Conservation (phyloP, 352 stramenopile genomes). For the Plasmopara halstedii region DNA sequence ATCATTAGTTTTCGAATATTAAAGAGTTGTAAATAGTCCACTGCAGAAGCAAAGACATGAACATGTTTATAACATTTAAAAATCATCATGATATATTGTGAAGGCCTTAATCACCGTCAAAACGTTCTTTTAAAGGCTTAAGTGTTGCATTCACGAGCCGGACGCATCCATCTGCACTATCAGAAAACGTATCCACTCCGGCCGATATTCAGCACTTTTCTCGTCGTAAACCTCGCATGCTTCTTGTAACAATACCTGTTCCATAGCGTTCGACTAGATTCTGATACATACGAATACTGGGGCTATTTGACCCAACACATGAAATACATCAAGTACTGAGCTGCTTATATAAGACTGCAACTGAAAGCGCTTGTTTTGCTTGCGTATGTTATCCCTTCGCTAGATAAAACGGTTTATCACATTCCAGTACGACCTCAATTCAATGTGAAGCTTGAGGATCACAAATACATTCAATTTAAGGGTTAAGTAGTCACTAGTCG, state of each 20-base stretch:
- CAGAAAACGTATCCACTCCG: constrained; percentile 52
- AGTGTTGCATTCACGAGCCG: constrained; percentile 59
- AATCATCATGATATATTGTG: neutral
- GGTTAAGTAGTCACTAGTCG: too few species aligned
- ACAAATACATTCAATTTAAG: too few species aligned
- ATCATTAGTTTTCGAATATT: constrained; percentile 77
- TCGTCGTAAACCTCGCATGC: constrained; percentile 24
- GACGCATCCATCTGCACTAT: constrained; percentile 58
- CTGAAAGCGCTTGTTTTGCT: constrained; percentile 49
- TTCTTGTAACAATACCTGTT: constrained; percentile 58
- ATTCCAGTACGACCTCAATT: constrained; percentile 39
- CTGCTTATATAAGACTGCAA: constrained; percentile 38
- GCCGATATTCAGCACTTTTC: constrained; percentile 25
- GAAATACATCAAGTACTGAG: constrained; percentile 40
- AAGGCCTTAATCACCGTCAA: neutral
- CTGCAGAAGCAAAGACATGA: constrained; percentile 14
- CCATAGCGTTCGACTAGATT: constrained; percentile 40
- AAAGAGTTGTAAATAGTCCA: constrained; percentile 74
- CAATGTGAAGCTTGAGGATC: constrained; percentile 5
- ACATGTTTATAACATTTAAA: neutral
- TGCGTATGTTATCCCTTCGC: constrained; percentile 38
- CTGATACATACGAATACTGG: neutral
- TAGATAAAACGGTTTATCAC: constrained; percentile 39
- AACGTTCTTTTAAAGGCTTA: constrained; percentile 10
- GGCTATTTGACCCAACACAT: constrained; percentile 42